These are phyloP conservation scores for Agrocybe praecox DNA, from an alignment of 768 basidiomycete genomes.

Conservation along the genomic window DNA sequence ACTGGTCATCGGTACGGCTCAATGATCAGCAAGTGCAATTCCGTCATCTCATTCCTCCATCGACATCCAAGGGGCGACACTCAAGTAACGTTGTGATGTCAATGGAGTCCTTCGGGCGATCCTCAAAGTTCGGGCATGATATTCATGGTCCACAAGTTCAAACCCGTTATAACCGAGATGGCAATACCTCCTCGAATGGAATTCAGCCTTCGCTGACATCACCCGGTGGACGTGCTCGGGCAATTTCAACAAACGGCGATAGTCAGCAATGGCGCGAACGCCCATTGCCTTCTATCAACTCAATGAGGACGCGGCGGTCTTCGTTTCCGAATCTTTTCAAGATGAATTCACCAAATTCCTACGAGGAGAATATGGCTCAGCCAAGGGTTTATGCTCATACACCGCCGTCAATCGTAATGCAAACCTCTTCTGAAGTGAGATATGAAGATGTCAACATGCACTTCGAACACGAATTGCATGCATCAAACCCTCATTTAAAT, in stretches of 20 bases:
- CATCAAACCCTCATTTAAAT: neutral
- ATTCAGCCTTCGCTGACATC: neutral
- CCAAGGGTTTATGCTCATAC: neutral
- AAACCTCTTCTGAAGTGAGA: neutral
- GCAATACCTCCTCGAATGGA: neutral
- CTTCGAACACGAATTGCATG: neutral
- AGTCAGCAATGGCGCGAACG: constrained; percentile 8
- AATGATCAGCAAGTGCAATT: neutral
- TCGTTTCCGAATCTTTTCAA: constrained; percentile 15
- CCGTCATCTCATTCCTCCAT: neutral
- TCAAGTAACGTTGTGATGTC: neutral
- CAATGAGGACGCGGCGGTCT: constrained; percentile 15
- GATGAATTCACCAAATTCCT: neutral
- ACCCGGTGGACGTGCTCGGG: neutral
- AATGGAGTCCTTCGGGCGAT: neutral
- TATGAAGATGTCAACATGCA: constrained; percentile 12
- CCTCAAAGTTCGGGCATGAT: neutral
- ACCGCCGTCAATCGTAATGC: neutral
- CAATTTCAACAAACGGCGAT: neutral
- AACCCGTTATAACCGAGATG: neutral
- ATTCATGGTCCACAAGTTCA: neutral
- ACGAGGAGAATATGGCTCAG: neutral
- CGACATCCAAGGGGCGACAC: neutral
- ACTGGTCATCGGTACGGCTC: neutral
- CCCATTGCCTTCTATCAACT: constrained; percentile 17